Base-by-base conservation (phyloP, 371 early-diverging fungal genomes). In the Fennellomyces sp. region DNA sequence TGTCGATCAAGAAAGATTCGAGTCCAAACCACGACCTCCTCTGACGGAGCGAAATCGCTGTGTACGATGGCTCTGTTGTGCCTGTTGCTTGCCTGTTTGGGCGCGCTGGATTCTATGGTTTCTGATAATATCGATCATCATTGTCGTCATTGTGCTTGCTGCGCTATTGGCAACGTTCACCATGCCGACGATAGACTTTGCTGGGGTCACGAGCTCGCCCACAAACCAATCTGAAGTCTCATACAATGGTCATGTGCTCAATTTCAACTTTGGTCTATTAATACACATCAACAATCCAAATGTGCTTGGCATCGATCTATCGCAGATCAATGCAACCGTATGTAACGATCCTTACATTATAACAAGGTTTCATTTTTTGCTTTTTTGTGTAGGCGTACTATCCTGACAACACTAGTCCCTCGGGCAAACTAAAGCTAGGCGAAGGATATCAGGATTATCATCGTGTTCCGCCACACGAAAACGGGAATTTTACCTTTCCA, bases 231-330 rank as follows among this genome's bases (percentile, higher is more conserved):
- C 60, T 2, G 33, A 52, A 19, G 12, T 68, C 1, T 38, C 52
- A 31, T 58, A 48, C 41, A 52, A 47, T 26, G 68, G 68, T 2
- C 31, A 52, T 50, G 58, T 47, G 2, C 35, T 64, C 36, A 48
- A 42, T 12, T 47, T 73, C 50, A 64, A 62, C 45, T 58, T 64
- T 36, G 65, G 60, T 5, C 54, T 73, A 27, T 25, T 65, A 26
- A 66, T 82, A 31, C 38, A 72, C 15, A 70, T 76, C 21, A 31
- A 56, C 19, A 79, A 82, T 55, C 76, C 78, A n/a, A 82, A 82
- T 59, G 60, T 78, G 7, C 38, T 79, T 45, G 67, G 61, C 31
- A 72, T 82, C 58, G 52, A 69, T 27, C 61, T 82, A 29, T 72
- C 74, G 23, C 56, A 70, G 4, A 70, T 79, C 21, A 61, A 54